These are phyloP conservation scores for Naganishia randhawae DNA, from an alignment of 768 basidiomycete species.

Conservation along the genomic window DNA sequence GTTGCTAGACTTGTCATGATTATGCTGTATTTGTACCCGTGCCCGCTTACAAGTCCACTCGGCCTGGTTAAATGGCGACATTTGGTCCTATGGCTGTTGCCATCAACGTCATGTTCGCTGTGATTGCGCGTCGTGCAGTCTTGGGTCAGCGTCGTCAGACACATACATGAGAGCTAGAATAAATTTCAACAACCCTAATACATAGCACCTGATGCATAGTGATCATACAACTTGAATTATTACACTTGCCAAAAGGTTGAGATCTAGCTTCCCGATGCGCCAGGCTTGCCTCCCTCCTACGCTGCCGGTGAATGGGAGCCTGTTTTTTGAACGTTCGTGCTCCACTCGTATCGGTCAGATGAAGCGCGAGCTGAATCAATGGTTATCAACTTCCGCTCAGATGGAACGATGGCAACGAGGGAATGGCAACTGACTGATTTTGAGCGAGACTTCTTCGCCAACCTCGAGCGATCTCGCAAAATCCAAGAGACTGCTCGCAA, in stretches of 20 bases:
- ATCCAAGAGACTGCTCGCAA: neutral
- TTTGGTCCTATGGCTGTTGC: no score
- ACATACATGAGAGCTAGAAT: neutral
- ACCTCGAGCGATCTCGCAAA: neutral
- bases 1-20: constrained; percentile 7
- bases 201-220: neutral
- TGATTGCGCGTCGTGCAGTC: no score
- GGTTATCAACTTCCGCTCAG: neutral
- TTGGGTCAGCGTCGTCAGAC: no score
- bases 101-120: neutral
- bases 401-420: neutral
- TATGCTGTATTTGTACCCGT: constrained; percentile 1
- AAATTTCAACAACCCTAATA: neutral
- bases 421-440: neutral
- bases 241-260: neutral
- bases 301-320: no score
- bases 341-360: neutral
- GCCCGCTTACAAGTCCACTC: neutral
- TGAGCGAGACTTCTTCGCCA: neutral
- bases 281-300: neutral
- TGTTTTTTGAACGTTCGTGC: neutral
- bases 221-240: neutral
- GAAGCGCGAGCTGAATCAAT: neutral
- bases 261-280: neutral
- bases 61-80: neutral